Conservation (phyloP, 768 basidiomycete genomes). For the Pulveroboletus sp. region DNA sequence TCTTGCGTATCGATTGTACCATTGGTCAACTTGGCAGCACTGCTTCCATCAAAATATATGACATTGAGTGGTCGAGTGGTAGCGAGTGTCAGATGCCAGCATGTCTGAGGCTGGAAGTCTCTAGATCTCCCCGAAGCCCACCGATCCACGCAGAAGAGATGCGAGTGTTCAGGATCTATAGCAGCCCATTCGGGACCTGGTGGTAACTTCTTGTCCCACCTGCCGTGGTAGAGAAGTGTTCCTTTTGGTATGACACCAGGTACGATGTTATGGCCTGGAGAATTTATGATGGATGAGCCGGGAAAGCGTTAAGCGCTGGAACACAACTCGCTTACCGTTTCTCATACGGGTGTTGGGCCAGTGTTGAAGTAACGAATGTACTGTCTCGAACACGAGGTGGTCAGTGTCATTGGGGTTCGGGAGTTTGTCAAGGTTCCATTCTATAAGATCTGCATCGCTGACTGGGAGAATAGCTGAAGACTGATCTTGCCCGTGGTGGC, state of each 20-base stretch:
- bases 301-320: neutral
- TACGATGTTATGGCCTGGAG: neutral
- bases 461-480: neutral
- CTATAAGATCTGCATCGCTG: no score
- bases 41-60: neutral
- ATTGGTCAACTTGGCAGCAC: neutral
- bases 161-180: neutral
- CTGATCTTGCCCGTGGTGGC: neutral
- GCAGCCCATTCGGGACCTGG: neutral
- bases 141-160: neutral
- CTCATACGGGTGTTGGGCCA: slow-evolving; percentile 1
- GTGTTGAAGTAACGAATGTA: neutral
- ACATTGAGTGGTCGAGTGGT: neutral
- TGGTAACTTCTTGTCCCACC: neutral
- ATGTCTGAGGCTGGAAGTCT: neutral
- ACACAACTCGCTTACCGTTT: neutral
- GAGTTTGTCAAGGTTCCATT: neutral
- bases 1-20: neutral
- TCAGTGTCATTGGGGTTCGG: neutral
- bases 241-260: neutral
- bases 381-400: neutral
- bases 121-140: neutral
- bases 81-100: neutral
- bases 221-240: neutral
- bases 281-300: no score